A percentile compares a stretch with the other conserved stretches of the same genome.
These are phyloP conservation scores for Corymbia maculata DNA, from an alignment of 345 rosid species.

Conservation along the genomic window DNA sequence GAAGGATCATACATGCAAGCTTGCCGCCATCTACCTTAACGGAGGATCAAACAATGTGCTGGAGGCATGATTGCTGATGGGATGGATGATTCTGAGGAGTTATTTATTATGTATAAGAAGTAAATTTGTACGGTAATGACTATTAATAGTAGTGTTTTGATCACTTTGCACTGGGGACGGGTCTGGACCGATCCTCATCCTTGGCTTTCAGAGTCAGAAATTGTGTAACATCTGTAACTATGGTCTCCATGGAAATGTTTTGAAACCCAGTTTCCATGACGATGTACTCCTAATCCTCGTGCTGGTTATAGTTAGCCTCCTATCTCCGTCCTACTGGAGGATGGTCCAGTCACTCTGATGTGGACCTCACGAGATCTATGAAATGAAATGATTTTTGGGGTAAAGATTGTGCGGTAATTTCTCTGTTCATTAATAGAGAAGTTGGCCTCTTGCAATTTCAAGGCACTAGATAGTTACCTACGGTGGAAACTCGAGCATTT, in stretches of 20 bases:
- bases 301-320: background rate
- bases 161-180: background rate
- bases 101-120: background rate
- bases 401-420: background rate
- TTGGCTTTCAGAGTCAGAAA: background rate
- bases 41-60: background rate
- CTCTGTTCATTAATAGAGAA: background rate
- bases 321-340: background rate
- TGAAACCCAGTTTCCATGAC: background rate
- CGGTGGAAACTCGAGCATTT: background rate
- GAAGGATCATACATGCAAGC: background rate
- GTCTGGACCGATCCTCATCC: background rate
- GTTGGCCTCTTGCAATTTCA: background rate
- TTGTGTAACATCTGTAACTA: background rate
- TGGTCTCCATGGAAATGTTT: background rate
- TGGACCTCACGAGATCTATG: background rate
- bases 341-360: background rate
- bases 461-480: background rate
- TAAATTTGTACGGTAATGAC: background rate
- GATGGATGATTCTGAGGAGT: background rate
- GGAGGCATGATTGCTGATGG: background rate
- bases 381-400: background rate
- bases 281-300: background rate
- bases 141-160: background rate
- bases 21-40: background rate